These are phyloP conservation scores for Chaetomiaceae sp. DNA, from an alignment of 2,329 filamentous ascomycete genomes.

Conservation along the genomic window DNA sequence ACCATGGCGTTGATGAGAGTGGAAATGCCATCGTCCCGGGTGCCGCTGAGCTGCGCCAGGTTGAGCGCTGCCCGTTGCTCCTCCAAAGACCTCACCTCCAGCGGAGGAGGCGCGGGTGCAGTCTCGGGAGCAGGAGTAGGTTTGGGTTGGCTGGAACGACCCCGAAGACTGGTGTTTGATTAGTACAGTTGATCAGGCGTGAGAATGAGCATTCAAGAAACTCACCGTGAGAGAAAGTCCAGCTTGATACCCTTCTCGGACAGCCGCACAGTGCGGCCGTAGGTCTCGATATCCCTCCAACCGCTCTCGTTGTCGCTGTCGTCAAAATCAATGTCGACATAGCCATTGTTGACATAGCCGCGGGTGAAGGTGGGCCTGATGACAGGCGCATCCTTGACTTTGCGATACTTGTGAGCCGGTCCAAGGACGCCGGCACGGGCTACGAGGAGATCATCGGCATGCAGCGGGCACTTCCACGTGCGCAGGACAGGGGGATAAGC, in stretches of 20 bases:
- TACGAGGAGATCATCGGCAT: slow-evolving; percentile 70
- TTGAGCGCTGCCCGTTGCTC: slow-evolving; percentile 64
- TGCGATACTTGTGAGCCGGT: slow-evolving; percentile 58
- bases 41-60: slow-evolving; percentile 52
- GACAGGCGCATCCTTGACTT: slow-evolving; percentile 49
- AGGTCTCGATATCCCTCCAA: slow-evolving; percentile 55
- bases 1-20: slow-evolving; percentile 57
- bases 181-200: neutral
- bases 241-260: slow-evolving; percentile 60
- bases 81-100: slow-evolving; percentile 44
- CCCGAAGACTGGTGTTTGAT: neutral
- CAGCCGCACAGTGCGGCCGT: slow-evolving; percentile 61
- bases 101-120: neutral
- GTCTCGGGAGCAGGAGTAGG: neutral
- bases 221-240: slow-evolving; percentile 66
- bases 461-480: slow-evolving; percentile 85
- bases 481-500: slow-evolving; percentile 71
- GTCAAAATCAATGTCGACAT: slow-evolving; percentile 64
- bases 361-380: slow-evolving; percentile 53
- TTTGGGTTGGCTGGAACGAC: neutral
- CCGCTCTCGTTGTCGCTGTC: slow-evolving; percentile 50
- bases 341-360: slow-evolving; percentile 65
- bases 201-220: slow-evolving; percentile 12
- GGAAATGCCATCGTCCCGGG: slow-evolving; percentile 40
- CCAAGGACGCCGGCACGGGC: slow-evolving; percentile 52